Evolutionary conservation across 768 basidiomycete genomes (phyloP), one percentile per base, ranked within the genome.

Genomic region (Chalciporus piperatus): DNA sequence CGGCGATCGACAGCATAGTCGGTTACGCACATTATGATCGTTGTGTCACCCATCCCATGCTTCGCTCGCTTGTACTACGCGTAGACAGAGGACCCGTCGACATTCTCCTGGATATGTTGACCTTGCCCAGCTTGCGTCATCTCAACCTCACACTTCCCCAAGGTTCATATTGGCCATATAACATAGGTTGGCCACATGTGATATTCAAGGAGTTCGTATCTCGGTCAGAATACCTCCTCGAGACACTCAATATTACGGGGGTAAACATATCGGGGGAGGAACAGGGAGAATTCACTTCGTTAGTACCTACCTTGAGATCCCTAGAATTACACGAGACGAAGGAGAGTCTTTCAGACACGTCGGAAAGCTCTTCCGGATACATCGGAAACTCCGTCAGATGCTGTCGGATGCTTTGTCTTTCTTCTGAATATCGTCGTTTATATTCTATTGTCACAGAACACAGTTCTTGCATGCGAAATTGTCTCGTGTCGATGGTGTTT

Each of bases 111-210:
- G n/a, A n/a, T n/a, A n/a, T n/a, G n/a, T n/a, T n/a, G n/a, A n/a
- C n/a, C n/a, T n/a, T n/a, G 8, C 33, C 33, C 33, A 7, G 14
- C 8, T n/a, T 35, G 16, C 33, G 16, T 16, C 16, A 35, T n/a
- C 14, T 35, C 16, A 14, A 91, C 33, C 33, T 35, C 33, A 35
- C 16, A 2, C 5, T 14, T n/a, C 4, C 16, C 2, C 3, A 6
- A 7, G 14, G 16, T 9, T 30, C 30, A 9, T 1, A 7, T n/a
- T n/a, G n/a, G n/a, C n/a, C n/a, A n/a, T n/a, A n/a, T n/a, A n/a
- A n/a, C n/a, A n/a, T n/a, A n/a, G n/a, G n/a, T 16, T 35, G 33
- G 33, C 16, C 33, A 6, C 33, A 35, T 35, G 33, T 3, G 16
- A 9, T 6, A 14, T n/a, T 35, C 33, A 35, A 35, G 33, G 13